Evolutionary conservation across 768 basidiomycete genomes (phyloP), one percentile per base, ranked within the genome.

Genomic region (Trametes sanguinea): DNA sequence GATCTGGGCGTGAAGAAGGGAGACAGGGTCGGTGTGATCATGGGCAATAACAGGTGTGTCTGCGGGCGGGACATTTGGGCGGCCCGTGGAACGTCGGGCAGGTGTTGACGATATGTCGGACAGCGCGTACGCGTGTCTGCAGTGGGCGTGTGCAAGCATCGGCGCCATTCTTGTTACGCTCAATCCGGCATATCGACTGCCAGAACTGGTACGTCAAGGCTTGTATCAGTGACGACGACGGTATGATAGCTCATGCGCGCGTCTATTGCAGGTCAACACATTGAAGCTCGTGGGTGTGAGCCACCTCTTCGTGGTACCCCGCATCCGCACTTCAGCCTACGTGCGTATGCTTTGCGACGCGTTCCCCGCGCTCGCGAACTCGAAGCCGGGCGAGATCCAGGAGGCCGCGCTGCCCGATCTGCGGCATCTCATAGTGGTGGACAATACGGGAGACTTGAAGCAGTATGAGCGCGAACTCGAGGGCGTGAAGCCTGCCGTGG

Each of bases 61-160:
- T 3, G 30, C 29, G 43, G 13, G 6, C 30, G 9, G 10, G 29
- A 47, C 22, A 22, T 22, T 22, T 22, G 22, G 22, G 22, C 22
- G 22, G 29, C 37, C 40, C n/a, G 37, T 14, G 13, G 17, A 16
- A 14, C 30, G 4, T 5, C 8, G n/a, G 42, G 13, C 42, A 14
- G 10, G 7, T 43, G n/a, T n/a, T 43, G 30, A 50, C 14, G 30
- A 33, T 22, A 13, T 32, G 46, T 33, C 27, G 40, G 29, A 44
- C 63, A 92, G 91, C 68, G 79, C 89, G 16, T 94, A 94, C 71
- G 90, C 90, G 0, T 79, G 83, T 76, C 75, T 93, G 27, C 92
- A 94, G 67, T 93, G 90, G 92, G 92, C 92, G 3, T 90, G 88
- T 61, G 89, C 90, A n/a, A 85, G 83, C 52, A 81, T 92, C 60